phyloP scores from a whole-genome alignment of 2,329 filamentous ascomycete species.

The Cercospora sp. region DNA sequence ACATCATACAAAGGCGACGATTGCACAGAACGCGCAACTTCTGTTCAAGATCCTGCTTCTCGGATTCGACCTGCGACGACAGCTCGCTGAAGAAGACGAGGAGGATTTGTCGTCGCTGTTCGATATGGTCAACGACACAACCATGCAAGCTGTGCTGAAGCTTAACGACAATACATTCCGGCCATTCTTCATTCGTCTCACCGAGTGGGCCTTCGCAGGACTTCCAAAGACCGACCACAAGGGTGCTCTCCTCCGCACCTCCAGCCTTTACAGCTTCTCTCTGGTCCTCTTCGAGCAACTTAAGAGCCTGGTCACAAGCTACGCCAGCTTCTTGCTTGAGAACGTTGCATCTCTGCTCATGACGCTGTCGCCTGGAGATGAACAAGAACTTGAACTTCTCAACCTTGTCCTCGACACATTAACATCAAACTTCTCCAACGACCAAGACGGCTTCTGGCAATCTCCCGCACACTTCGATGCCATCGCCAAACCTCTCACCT shows the following conservation, averaged over 20 bases:
- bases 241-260: constrained; percentile 63
- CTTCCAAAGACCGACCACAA: constrained; percentile 62
- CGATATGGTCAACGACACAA: constrained; percentile 61
- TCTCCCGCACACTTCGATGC: constrained; percentile 79
- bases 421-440: constrained; percentile 75
- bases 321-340: constrained; percentile 81
- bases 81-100: constrained; percentile 45
- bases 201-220: constrained; percentile 72
- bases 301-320: constrained; percentile 91
- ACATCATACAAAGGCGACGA: constrained; percentile 71
- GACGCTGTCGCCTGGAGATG: constrained; percentile 42
- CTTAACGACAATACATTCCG: constrained; percentile 92
- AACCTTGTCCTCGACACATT: constrained; percentile 69
- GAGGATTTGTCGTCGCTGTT: constrained; percentile 61
- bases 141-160: constrained; percentile 92
- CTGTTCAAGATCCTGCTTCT: constrained; percentile 64
- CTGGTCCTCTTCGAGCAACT: constrained; percentile 77
- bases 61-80: constrained; percentile 64
- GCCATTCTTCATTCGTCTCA: constrained; percentile 81
- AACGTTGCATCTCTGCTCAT: constrained; percentile 65
- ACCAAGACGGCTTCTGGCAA: constrained; percentile 96
- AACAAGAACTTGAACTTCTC: constrained; percentile 63
- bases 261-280: constrained; percentile 80
- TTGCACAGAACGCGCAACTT: constrained; percentile 71
- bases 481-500: constrained; percentile 68